Conservation (phyloP, 2,329 filamentous ascomycete species). For the Aspergillus terreus region DNA sequence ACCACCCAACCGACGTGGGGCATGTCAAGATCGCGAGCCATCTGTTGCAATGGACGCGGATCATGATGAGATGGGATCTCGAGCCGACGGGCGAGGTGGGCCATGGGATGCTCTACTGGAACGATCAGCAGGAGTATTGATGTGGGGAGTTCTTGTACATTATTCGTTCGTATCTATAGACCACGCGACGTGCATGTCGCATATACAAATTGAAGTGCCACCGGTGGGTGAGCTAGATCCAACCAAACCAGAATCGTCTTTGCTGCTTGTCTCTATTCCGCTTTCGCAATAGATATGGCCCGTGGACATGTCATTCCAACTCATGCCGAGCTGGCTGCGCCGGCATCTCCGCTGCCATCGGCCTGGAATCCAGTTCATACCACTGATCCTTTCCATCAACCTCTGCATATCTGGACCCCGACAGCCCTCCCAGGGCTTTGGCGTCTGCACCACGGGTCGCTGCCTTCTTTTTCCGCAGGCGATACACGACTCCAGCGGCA, state of each 20-base stretch:
- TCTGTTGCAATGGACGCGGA: conserved; percentile 54
- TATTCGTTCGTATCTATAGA: not conserved
- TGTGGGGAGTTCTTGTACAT: not conserved
- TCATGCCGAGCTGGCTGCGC: not conserved
- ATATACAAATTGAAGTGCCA: not conserved
- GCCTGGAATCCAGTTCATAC: not conserved
- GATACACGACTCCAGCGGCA: not conserved
- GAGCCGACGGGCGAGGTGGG: conserved; percentile 53
- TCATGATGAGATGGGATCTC: conserved; percentile 56
- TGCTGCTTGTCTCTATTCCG: no score
- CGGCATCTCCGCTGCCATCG: not conserved
- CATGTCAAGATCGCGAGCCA: conserved; percentile 61
- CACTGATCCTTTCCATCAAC: not conserved
- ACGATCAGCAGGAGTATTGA: conserved; percentile 46
- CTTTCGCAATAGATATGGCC: no score
- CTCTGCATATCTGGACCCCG: not conserved
- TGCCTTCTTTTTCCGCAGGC: not conserved
- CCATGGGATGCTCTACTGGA: conserved; percentile 52
- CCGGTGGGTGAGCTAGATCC: no score
- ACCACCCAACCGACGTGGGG: conserved; percentile 59
- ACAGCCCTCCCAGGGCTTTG: not conserved
- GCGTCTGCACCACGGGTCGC: not conserved
- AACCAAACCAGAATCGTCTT: no score
- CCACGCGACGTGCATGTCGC: not conserved
- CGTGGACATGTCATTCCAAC: not conserved